Evolutionary conservation across 2,329 filamentous ascomycete species (phyloP).

Genomic region (Fusarium sp.): DNA sequence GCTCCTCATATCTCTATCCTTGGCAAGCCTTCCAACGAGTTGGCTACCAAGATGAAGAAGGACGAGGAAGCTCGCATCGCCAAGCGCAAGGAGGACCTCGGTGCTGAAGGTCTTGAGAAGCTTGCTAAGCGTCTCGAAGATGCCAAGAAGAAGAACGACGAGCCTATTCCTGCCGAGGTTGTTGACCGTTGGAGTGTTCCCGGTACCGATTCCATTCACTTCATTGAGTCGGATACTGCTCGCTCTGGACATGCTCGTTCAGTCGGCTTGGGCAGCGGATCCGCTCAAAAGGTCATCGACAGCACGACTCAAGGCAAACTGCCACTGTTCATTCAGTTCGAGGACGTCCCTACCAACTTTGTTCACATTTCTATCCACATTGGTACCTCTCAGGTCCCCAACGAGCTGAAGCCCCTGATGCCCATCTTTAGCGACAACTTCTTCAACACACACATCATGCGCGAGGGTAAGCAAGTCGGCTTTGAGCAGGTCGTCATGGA

Average conservation of each 20-base stretch:
- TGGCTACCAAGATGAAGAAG: constrained; percentile 83
- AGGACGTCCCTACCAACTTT: constrained; percentile 93
- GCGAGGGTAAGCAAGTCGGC: constrained; percentile 78
- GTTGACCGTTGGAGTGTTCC: constrained; percentile 86
- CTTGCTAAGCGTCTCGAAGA: constrained; percentile 80
- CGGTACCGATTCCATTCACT: constrained; percentile 89
- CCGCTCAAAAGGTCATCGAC: constrained; percentile 81
- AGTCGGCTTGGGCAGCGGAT: constrained; percentile 73
- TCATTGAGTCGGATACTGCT: constrained; percentile 88
- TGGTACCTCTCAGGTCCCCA: constrained; percentile 79
- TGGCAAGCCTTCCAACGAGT: constrained; percentile 82
- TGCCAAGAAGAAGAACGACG: constrained; percentile 89
- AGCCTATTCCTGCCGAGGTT: constrained; percentile 83
- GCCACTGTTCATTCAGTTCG: constrained; percentile 96
- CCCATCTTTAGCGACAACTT: constrained; percentile 90
- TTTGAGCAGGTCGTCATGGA: constrained; percentile 95
- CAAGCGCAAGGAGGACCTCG: constrained; percentile 81
- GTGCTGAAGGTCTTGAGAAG: constrained; percentile 81
- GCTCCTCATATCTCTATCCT: constrained; percentile 89
- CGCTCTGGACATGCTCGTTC: constrained; percentile 81
- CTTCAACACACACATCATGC: constrained; percentile 88
- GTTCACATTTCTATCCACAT: constrained; percentile 85
- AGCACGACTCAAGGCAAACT: constrained; percentile 67
- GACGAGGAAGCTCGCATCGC: constrained; percentile 84
- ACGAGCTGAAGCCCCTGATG: constrained; percentile 86